phyloP scores from a whole-genome alignment of 129 eudicot species.

The Logfia minima region DNA sequence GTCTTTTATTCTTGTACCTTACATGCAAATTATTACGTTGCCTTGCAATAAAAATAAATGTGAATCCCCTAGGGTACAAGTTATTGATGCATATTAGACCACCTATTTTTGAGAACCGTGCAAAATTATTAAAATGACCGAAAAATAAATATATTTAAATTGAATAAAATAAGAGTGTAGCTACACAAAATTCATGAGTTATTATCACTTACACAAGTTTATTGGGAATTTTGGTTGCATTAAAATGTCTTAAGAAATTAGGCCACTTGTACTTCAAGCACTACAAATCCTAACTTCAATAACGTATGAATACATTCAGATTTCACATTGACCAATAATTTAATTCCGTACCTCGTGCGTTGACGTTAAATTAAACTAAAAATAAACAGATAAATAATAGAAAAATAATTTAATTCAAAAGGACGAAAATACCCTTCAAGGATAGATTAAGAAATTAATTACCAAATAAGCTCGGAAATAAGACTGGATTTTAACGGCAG shows the following conservation, averaged over 20 bases:
- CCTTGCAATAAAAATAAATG: background rate
- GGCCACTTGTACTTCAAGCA: slow-evolving; percentile 8
- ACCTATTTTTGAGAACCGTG: background rate
- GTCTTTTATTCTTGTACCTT: slow-evolving; percentile 8
- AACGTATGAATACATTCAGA: slow-evolving; percentile 17
- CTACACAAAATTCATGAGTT: background rate
- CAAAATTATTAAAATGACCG: background rate
- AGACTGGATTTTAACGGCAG: slow-evolving; percentile 73
- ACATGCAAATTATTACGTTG: background rate
- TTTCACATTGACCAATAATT: slow-evolving; percentile 13
- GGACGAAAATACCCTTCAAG: slow-evolving; percentile 4
- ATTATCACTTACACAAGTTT: background rate
- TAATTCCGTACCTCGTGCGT: slow-evolving; percentile 8
- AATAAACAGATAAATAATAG: background rate
- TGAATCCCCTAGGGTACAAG: background rate
- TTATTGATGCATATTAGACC: no score
- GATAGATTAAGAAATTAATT: background rate
- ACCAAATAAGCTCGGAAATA: slow-evolving; percentile 79
- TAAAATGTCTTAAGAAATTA: no score
- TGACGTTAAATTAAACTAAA: slow-evolving; percentile 8
- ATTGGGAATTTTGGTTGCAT: background rate
- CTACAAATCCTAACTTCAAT: background rate
- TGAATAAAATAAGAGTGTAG: background rate
- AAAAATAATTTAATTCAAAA: background rate
- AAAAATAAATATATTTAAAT: no score